Percentiles rank a stretch among this genome's conserved stretches.
Evolutionary conservation across 768 basidiomycete species (phyloP).

Genomic region (Rhizopogon roseolus): DNA sequence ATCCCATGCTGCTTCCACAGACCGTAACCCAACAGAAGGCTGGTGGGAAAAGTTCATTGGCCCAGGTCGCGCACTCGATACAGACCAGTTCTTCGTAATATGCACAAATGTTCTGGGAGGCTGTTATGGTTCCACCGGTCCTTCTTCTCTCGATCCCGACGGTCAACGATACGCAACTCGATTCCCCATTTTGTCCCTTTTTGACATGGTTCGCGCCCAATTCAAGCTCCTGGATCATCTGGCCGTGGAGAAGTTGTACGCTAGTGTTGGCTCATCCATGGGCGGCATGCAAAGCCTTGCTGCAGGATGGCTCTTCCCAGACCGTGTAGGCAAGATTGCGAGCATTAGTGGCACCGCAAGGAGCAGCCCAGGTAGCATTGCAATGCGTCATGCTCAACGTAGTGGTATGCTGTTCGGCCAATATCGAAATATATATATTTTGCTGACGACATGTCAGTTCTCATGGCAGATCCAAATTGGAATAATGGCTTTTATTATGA

Average conservation of each 20-base stretch:
- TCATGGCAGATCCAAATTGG: constrained; percentile 99
- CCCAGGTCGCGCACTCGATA: constrained; percentile 90
- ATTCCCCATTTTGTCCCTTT: constrained; percentile 89
- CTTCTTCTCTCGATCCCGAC: constrained; percentile 72
- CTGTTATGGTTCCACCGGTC: constrained; percentile 97
- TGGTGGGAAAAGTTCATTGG: constrained; percentile 99
- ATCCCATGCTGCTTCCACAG: constrained; percentile 87
- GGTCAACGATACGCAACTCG: constrained; percentile 78
- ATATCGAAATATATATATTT: neutral
- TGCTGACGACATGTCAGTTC: constrained; percentile 47
- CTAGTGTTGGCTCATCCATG: constrained; percentile 94
- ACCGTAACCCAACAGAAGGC: constrained; percentile 71
- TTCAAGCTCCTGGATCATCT: constrained; percentile 82
- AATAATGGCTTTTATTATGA: constrained; percentile 99
- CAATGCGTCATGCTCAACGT: constrained; percentile 94
- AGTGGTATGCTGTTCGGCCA: constrained; percentile 59
- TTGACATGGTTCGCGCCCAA: constrained; percentile 97
- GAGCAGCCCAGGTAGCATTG: constrained; percentile 87
- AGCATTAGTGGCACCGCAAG: constrained; percentile 94
- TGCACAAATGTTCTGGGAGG: constrained; percentile 97
- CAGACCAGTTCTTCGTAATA: constrained; percentile 85
- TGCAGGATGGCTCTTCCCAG: constrained; percentile 88
- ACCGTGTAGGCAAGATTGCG: constrained; percentile 84
- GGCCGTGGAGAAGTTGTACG: constrained; percentile 80
- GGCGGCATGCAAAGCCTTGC: constrained; percentile 98